Evolutionary conservation across 192 early-diverging fungal species (phyloP), one percentile per base, ranked within the genome.

Genomic region (Globomyces pollinis-pini): DNA sequence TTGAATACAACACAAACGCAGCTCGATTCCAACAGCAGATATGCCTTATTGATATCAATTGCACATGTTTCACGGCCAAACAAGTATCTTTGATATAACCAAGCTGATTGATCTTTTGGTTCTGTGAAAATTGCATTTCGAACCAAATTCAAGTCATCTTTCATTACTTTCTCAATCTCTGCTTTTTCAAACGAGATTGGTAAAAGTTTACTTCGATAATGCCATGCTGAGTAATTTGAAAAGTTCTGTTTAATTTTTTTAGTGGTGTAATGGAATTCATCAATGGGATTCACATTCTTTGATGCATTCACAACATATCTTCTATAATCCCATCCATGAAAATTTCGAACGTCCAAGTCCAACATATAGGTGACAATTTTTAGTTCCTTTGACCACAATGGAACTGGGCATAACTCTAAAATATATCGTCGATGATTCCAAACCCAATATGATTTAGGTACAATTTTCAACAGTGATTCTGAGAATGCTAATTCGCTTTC

Each of bases 171-270:
- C n/a, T 71, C 45, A 23, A 71, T 15, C 30, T 60, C 57, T 12
- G 65, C 33, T 33, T 18, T 59, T 18, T 43, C 45, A 26, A 31
- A 62, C 13, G 30, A 36, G n/a, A 51, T 35, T 29, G 41, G 82
- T 24, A 98, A 66, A 12, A 94, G 60, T 62, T 90, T 94, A 51
- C 83, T 87, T 50, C 96, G 70, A 62, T 96, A 87, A 65, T 99
- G 94, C 96, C 96, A 99, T n/a, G 96, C 96, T 11, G 93, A 90
- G 64, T 89, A 93, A 74, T 99, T 99, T 18, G 90, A 91, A 66
- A 94, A 97, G 68, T 89, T 91, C 63, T 88, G 83, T 42, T 79
- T 79, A 68, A 99, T 95, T 69, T 99, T 96, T 39, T 70, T 74
- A 0, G 83, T 88, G 0, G 93, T 95, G 66, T 84, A 99, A 15